Evolutionary conservation across 2,329 filamentous ascomycete species (phyloP), one percentile per base, ranked within the genome.

Genomic region (Hypoxylon sp.): DNA sequence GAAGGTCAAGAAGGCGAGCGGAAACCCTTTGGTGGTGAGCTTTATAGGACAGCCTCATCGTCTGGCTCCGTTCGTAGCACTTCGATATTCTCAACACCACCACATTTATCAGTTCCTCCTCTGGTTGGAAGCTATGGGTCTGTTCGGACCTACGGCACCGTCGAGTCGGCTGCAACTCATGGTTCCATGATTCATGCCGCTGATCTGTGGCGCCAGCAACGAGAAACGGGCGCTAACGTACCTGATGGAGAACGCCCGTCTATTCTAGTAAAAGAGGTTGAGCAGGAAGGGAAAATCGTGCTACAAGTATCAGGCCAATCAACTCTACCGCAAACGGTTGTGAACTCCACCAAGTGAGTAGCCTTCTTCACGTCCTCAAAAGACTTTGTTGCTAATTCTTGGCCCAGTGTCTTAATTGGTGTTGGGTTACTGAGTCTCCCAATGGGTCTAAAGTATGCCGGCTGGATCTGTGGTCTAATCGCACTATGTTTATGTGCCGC

Each of bases 271-370:
- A 95, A 94, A 81, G 92, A 94, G 79, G 87, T 97, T 11, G 92
- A 97, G 77, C 92, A 96, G 74, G 93, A 96, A 72, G 93, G 96
- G 46, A 93, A 91, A 76, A 88, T 95, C 52, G 89, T 97, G 62
- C 88, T 95, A 73, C 88, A 95, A 2, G 90, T 97, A 2, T 92
- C 97, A 68, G 95, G 95, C 42, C 94, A 97, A 82, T 97, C 93
- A n/a, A 99, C 95, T 0, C 85, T 98, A 15, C 94, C 94, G 0
- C 95, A 98, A 82, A 98, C 95, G 6, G 88, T 98, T 69, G 97
- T 98, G 85, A 99, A 99, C 81, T 97, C 93, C 2, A 95, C 95
- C 78, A 97, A 97, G 82, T 84, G 72, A 67, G 80, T 71, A 3
- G 31, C 8, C 15, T 35, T 4, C 27, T 31, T 62, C 24, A 31